Percentiles rank a stretch among this genome's conserved stretches.
Conservation (phyloP, 2,329 filamentous ascomycete genomes). For the Ceratocystis lukuohia region DNA sequence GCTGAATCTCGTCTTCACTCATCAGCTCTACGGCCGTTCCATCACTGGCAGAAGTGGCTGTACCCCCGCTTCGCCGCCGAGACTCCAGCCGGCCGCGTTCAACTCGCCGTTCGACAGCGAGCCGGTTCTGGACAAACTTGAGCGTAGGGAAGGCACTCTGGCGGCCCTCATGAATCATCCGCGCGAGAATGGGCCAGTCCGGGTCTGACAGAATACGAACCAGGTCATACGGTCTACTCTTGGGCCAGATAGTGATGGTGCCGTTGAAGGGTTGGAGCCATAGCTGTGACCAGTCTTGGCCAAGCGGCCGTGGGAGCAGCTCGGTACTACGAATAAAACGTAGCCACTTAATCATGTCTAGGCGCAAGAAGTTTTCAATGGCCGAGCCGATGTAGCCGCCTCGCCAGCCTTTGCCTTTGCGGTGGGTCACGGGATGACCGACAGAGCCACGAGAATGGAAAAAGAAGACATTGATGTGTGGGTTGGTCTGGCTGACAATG, state of each 20-base stretch:
- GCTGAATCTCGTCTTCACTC: conserved; percentile 45
- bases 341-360: conserved; percentile 95
- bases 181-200: conserved; percentile 55
- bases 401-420: conserved; percentile 85
- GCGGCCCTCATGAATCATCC: conserved; percentile 84
- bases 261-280: conserved; percentile 93
- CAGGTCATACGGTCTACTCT: conserved; percentile 65
- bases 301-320: conserved; percentile 73
- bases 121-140: conserved; percentile 76
- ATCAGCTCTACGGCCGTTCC: conserved; percentile 44
- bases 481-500: conserved; percentile 80
- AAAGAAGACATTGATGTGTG: conserved; percentile 97
- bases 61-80: conserved; percentile 23
- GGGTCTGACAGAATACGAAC: conserved; percentile 78
- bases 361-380: conserved; percentile 85
- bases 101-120: conserved; percentile 65
- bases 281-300: conserved; percentile 92
- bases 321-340: conserved; percentile 88
- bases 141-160: conserved; percentile 83
- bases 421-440: conserved; percentile 84
- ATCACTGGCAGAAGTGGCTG: not conserved
- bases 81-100: conserved; percentile 45
- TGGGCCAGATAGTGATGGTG: conserved; percentile 93
- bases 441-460: conserved; percentile 89
- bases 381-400: conserved; percentile 89